Percentiles rank a stretch among this genome's conserved stretches.
These are phyloP conservation scores for Xylariaceae sp. DNA, from an alignment of 2,329 filamentous ascomycete genomes.

Conservation along the genomic window DNA sequence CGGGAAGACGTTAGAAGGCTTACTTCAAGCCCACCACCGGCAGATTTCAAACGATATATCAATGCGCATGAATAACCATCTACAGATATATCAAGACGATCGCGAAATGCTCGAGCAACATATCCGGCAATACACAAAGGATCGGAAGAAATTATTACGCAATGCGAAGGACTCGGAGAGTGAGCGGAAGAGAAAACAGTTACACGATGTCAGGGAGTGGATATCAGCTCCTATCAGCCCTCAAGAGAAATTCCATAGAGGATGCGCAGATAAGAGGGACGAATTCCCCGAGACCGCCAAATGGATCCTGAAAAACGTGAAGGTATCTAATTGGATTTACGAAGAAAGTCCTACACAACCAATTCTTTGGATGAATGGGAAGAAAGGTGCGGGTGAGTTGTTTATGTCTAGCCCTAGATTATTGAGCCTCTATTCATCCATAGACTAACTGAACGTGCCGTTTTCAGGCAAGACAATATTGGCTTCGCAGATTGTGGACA, in stretches of 20 bases:
- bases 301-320: constrained; percentile 31
- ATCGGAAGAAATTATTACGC: constrained; percentile 11
- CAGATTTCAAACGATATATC: constrained; percentile 13
- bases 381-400: constrained; percentile 44
- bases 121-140: constrained; percentile 26
- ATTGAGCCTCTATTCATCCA: not conserved
- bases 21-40: constrained; percentile 9
- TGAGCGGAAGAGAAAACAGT: constrained; percentile 21
- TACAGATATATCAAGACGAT: constrained; percentile 23
- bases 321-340: constrained; percentile 33
- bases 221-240: constrained; percentile 18
- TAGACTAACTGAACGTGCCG: not conserved
- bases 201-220: constrained; percentile 26
- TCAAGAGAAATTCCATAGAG: constrained; percentile 22
- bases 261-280: constrained; percentile 9
- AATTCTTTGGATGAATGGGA: constrained; percentile 43
- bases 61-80: constrained; percentile 18
- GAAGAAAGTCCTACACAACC: constrained; percentile 26
- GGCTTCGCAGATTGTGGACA: constrained; percentile 46
- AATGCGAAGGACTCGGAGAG: constrained; percentile 12
- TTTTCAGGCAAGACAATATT: constrained; percentile 49
- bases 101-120: constrained; percentile 7
- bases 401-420: not conserved
- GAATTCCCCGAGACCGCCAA: constrained; percentile 25
- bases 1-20: constrained; percentile 16